A percentile compares a stretch with the other conserved stretches of the same genome.
Conservation (phyloP, 2,329 filamentous ascomycete genomes). For the Monosporascus sp. region DNA sequence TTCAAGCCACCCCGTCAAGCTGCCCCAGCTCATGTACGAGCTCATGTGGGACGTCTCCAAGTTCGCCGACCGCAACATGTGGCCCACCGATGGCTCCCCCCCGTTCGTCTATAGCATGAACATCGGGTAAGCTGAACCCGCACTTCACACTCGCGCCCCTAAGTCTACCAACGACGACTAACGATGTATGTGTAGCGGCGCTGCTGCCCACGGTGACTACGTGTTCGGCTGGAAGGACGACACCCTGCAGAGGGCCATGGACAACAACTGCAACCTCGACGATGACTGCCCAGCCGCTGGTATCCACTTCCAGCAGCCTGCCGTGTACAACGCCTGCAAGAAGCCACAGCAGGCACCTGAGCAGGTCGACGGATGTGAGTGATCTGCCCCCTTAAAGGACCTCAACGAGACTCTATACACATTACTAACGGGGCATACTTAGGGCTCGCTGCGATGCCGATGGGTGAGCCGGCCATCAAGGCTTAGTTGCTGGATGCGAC, state of each 20-base stretch:
- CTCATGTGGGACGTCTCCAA: conserved; percentile 41
- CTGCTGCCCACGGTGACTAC: conserved; percentile 47
- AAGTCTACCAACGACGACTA: too few species aligned
- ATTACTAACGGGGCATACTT: conserved; percentile 4
- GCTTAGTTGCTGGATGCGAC: conserved; percentile 11
- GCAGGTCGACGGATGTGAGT: conserved; percentile 44
- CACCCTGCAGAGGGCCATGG: conserved; percentile 44
- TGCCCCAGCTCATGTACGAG: conserved; percentile 46
- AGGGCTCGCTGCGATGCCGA: conserved; percentile 25
- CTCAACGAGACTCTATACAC: background rate
- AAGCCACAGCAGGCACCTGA: conserved; percentile 43
- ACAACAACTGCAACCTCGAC: conserved; percentile 43
- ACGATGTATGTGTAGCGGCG: conserved; percentile 26
- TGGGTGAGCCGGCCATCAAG: conserved; percentile 27
- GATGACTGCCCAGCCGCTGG: conserved; percentile 37
- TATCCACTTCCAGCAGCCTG: conserved; percentile 40
- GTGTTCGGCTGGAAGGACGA: conserved; percentile 48
- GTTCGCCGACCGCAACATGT: conserved; percentile 37
- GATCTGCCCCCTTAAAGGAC: background rate
- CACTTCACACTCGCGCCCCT: background rate
- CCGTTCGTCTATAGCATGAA: conserved; percentile 41
- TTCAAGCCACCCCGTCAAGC: conserved; percentile 39
- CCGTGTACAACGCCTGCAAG: conserved; percentile 42
- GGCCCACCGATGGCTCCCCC: conserved; percentile 38
- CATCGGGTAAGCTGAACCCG: conserved; percentile 29